Percentiles rank a stretch among this genome's conserved stretches.
These are phyloP conservation scores for Paramecium primaurelia DNA, from an alignment of 73 alveolate genomes.

Conservation along the genomic window DNA sequence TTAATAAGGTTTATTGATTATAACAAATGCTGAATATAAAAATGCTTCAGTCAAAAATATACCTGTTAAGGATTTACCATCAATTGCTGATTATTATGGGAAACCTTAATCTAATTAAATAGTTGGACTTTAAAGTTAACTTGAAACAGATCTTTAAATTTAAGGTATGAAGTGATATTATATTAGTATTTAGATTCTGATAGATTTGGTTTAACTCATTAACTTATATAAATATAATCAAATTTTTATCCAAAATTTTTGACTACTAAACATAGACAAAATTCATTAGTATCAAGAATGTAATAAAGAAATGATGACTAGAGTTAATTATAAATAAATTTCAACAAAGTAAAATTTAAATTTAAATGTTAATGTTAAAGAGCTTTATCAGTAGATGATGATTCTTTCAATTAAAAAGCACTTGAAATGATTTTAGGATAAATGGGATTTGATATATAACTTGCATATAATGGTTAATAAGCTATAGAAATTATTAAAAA, in stretches of 20 bases:
- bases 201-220: background rate
- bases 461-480: constrained; percentile 54
- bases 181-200: background rate
- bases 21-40: background rate
- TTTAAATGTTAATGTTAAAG: constrained; percentile 23
- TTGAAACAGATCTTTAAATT: background rate
- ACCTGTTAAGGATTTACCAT: background rate
- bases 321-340: background rate
- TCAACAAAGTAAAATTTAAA: background rate
- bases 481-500: background rate
- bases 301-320: background rate
- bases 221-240: background rate
- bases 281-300: background rate
- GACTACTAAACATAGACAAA: background rate
- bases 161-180: background rate
- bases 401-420: constrained; percentile 37
- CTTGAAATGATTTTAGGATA: constrained; percentile 21
- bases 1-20: background rate
- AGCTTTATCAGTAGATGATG: constrained; percentile 56
- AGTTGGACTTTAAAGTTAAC: background rate
- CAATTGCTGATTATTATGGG: background rate
- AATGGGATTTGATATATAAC: background rate
- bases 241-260: background rate
- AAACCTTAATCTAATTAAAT: background rate
- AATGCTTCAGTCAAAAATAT: background rate